These are phyloP conservation scores for Dryadomyces quercivorus DNA, from an alignment of 2,329 filamentous ascomycete species.

Conservation along the genomic window DNA sequence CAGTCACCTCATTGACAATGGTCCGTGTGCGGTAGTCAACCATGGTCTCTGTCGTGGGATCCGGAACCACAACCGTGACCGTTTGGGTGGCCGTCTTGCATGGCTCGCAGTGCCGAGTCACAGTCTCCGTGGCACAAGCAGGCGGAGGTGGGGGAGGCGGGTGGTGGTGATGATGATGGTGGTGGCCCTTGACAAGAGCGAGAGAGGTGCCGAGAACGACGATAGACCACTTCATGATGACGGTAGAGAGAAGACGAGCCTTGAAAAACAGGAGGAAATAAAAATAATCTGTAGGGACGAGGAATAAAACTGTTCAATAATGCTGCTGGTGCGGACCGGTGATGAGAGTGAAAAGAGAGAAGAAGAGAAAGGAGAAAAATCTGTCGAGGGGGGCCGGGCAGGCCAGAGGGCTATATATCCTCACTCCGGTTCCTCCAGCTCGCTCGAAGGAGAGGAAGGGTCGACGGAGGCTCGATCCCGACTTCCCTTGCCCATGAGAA, in stretches of 20 bases:
- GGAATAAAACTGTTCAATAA: constrained; percentile 7
- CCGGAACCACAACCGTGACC: background rate
- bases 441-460: too few species aligned
- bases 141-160: background rate
- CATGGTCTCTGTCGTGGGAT: background rate
- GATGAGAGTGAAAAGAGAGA: background rate
- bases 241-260: background rate
- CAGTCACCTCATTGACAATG: background rate
- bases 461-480: background rate
- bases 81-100: background rate
- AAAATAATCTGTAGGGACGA: background rate
- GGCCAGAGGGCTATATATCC: background rate
- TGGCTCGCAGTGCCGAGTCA: constrained; percentile 2
- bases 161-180: background rate
- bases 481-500: background rate
- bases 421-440: background rate
- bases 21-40: background rate
- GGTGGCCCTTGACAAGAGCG: constrained; percentile 4
- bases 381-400: background rate
- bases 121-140: background rate
- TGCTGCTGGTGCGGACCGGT: constrained; percentile 1
- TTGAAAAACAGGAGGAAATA: background rate
- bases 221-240: constrained; percentile 10
- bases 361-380: background rate
- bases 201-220: constrained; percentile 8